Evolutionary conservation across 164 flowering plant genomes (phyloP).

Genomic region (Aristolochia contorta): DNA sequence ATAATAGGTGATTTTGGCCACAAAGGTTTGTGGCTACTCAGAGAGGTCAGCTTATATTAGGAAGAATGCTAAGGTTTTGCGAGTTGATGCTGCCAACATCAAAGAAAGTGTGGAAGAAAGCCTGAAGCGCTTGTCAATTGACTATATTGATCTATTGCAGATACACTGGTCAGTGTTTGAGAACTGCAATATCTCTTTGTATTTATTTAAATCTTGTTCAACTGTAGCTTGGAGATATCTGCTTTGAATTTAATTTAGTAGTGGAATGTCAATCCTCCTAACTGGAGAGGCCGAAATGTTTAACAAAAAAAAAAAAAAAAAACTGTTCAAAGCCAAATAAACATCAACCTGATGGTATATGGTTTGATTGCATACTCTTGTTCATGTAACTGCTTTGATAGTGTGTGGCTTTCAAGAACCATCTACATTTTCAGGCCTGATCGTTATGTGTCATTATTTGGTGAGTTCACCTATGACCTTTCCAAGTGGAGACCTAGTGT

Average conservation of each 20-base stretch:
- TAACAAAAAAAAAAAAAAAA: too few species aligned
- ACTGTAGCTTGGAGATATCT: too few species aligned
- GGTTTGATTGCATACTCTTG: too few species aligned
- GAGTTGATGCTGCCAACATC: conserved; percentile 90
- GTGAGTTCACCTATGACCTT: conserved; percentile 57
- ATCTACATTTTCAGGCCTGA: conserved; percentile 63
- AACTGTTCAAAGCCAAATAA: too few species aligned
- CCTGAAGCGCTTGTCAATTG: conserved; percentile 77
- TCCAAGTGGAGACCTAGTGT: conserved; percentile 85
- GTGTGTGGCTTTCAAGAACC: background rate
- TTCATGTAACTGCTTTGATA: background rate
- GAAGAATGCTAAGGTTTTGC: conserved; percentile 55
- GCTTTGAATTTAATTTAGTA: too few species aligned
- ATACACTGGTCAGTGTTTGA: conserved; percentile 69
- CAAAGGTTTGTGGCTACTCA: conserved; percentile 86
- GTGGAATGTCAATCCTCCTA: too few species aligned
- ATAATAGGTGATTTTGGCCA: conserved; percentile 72
- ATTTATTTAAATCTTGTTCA: too few species aligned
- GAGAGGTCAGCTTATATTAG: conserved; percentile 61
- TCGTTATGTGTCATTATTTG: conserved; percentile 84
- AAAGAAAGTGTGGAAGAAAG: conserved; percentile 95
- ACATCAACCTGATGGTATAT: too few species aligned
- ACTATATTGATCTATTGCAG: conserved; percentile 92
- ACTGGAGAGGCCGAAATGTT: too few species aligned
- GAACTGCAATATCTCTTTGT: too few species aligned